Evolutionary conservation across 768 basidiomycete genomes (phyloP).

Genomic region (Suillus subalutaceus): DNA sequence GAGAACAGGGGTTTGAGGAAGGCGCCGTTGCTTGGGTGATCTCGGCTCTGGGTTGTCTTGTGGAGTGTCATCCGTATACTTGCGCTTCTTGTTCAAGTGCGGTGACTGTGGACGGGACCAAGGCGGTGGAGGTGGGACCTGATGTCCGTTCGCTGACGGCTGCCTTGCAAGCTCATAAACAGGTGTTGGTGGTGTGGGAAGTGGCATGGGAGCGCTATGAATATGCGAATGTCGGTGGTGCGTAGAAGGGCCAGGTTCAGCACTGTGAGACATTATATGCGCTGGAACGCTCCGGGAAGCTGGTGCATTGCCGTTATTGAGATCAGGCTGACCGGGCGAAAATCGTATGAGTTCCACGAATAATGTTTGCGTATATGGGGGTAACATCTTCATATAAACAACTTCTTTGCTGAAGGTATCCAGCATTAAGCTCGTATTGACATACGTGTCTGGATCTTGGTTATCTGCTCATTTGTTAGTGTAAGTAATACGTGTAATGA

Average conservation of each 20-base stretch:
- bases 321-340: constrained; percentile 35
- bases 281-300: constrained; percentile 19
- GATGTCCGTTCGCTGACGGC: constrained; percentile 35
- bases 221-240: constrained; percentile 31
- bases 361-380: constrained; percentile 65
- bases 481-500: constrained; percentile 13
- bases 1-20: constrained; percentile 36
- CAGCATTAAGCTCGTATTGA: constrained; percentile 74
- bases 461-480: constrained; percentile 38
- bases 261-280: constrained; percentile 24
- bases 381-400: constrained; percentile 66
- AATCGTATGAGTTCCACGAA: constrained; percentile 72
- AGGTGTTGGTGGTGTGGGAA: constrained; percentile 37
- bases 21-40: constrained; percentile 37
- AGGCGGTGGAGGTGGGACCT: constrained; percentile 37
- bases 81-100: constrained; percentile 37
- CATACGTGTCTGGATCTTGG: constrained; percentile 58
- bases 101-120: constrained; percentile 30
- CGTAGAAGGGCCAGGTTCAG: constrained; percentile 33
- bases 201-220: constrained; percentile 33
- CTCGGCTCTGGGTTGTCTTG: constrained; percentile 22
- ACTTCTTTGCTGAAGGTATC: constrained; percentile 74
- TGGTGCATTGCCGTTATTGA: constrained; percentile 18
- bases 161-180: constrained; percentile 36
- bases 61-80: constrained; percentile 37